phyloP scores from a whole-genome alignment of 108 stramenopile genomes.

The Aurantiochytrium sp. region DNA sequence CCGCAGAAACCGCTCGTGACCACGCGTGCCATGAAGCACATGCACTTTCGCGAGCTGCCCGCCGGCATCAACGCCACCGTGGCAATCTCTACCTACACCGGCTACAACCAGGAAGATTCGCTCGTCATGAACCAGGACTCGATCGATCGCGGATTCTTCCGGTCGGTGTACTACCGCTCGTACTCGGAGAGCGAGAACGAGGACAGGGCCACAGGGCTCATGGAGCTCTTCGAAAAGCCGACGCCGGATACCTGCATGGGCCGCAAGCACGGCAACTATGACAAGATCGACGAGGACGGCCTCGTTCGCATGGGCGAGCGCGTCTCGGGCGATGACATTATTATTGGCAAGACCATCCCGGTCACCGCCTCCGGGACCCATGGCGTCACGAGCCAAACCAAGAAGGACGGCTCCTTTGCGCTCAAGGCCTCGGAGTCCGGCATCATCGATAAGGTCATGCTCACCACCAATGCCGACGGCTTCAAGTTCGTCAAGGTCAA shows the following conservation, averaged over 20 bases:
- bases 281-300: constrained; percentile 95
- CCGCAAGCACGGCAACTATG: constrained; percentile 89
- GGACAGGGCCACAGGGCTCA: not conserved
- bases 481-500: constrained; percentile 93
- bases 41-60: constrained; percentile 92
- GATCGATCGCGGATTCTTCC: constrained; percentile 93
- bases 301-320: constrained; percentile 88
- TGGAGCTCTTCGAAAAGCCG: constrained; percentile 26
- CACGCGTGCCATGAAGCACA: constrained; percentile 81
- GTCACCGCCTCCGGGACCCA: not conserved
- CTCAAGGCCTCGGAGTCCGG: not conserved
- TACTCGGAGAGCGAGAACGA: constrained; percentile 20
- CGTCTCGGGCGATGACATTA: constrained; percentile 86
- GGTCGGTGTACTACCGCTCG: constrained; percentile 38
- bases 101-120: constrained; percentile 99
- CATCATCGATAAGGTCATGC: constrained; percentile 83
- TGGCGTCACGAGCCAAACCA: not conserved
- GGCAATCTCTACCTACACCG: constrained; percentile 95
- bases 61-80: constrained; percentile 95
- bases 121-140: constrained; percentile 93
- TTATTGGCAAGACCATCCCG: constrained; percentile 88
- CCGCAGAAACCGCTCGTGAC: constrained; percentile 96
- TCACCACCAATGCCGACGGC: constrained; percentile 70
- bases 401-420: constrained; percentile 4
- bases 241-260: constrained; percentile 34